Evolutionary conservation across 2,329 filamentous ascomycete species (phyloP), one percentile per base, ranked within the genome.

Genomic region (Botryotinia calthae): DNA sequence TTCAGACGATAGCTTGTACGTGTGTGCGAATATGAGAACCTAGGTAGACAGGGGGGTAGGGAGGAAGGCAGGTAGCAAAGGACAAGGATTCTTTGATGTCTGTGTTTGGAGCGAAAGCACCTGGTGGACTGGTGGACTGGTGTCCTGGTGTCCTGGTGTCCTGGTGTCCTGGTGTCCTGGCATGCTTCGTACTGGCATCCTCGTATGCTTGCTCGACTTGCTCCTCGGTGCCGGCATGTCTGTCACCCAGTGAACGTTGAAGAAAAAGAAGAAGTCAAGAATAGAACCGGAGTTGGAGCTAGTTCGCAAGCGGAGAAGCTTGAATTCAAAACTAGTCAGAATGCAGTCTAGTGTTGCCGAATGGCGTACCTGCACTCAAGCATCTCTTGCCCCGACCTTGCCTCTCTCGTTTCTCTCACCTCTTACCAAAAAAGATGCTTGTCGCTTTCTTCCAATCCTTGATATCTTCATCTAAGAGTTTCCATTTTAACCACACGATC

Each of bases 401-500:
- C 48, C 48, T 51, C 25, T 51, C 25, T 6, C 12, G 4, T 25
- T 25, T n/a, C 22, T 54, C 48, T 54, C 25, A 25, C 25, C 25
- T 54, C 48, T n/a, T n/a, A 16, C 48, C 48, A n/a, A 54, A 25
- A 54, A n/a, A 25, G 12, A 54, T 54, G 48, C 48, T 54, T 14
- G 48, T 54, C 48, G 7, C 25, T 54, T n/a, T 56, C 51, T 56
- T 18, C 28, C 51, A 56, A 56, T 56, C 51, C 51, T 56, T 54
- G 48, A 42, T 28, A 25, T n/a, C 40, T 63, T 63, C 61, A 63
- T 63, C 61, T 63, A 63, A 63, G 25, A 54, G 5, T 54, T 54
- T 7, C 25, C 48, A 28, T 42, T 42, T 42, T 42, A 25, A 9
- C 40, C 61, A 64, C 28, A 28, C 40, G 28, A 9, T 46, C 40